Base-by-base conservation (phyloP, 73 alveolate species). In the Blepharisma japonicum region DNA sequence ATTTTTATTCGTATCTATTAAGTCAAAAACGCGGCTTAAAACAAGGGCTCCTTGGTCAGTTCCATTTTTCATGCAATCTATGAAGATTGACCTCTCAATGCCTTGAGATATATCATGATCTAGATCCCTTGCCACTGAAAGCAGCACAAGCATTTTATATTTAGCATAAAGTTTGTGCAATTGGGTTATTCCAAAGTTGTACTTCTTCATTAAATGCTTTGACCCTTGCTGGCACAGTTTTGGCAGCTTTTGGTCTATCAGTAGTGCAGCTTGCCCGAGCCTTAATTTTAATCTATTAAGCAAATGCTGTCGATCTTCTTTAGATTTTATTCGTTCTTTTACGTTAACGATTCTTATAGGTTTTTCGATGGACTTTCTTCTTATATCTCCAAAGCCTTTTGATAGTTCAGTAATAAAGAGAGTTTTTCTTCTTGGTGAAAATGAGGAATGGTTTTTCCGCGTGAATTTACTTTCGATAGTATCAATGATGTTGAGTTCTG, bases 241-340 rank as follows among this genome's bases (percentile, higher is more conserved):
- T 21, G 72, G 72, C 20, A 56, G 18, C 18, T 56, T 38, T 21
- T 6, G 7, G 18, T 56, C 72, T 6, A 56, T 56, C 45, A 7
- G 7, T 21, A 56, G 45, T 14, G 72, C 72, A 20, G 72, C 18
- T 56, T 56, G 72, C 20, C 72, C 72, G 7, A 56, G 18, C 45
- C 18, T 56, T 14, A 56, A 6, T 21, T 56, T 56, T 56, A 56
- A 56, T 6, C 18, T 6, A 20, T 56, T 56, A 9, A 20, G n/a
- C n/a, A n/a, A n/a, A n/a, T n/a, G n/a, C n/a, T n/a, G n/a, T n/a
- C n/a, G n/a, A n/a, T n/a, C n/a, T n/a, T 7, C 8, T 21, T 56
- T 7, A 56, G 72, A 8, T 21, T 56, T 56, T 21, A 8, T 6
- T 20, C 18, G 7, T 56, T 7, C 8, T 21, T 56, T 21, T 14